Percentiles rank a stretch among this genome's conserved stretches.
Conservation (phyloP, 2,329 filamentous ascomycete species). For the Plectosphaerella plurivora region DNA sequence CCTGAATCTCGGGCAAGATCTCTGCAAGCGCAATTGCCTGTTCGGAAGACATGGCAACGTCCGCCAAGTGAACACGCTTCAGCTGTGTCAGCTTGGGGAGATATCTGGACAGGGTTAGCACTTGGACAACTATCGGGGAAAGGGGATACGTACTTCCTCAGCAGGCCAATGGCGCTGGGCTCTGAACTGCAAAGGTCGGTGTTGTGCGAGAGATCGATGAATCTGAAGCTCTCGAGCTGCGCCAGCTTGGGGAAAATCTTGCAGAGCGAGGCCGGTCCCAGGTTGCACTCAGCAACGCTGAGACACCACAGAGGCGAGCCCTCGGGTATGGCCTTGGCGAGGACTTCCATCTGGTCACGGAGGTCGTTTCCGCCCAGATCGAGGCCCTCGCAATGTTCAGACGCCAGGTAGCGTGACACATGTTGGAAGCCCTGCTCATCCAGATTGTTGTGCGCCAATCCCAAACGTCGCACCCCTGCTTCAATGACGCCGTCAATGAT, state of each 20-base stretch:
- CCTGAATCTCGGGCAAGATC: conserved; percentile 76
- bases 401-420: conserved; percentile 70
- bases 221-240: conserved; percentile 69
- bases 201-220: conserved; percentile 91
- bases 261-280: conserved; percentile 68
- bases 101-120: conserved; percentile 41
- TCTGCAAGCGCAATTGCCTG: conserved; percentile 90
- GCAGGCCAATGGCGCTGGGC: conserved; percentile 67
- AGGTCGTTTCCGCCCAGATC: conserved; percentile 85
- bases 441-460: conserved; percentile 78
- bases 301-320: conserved; percentile 69
- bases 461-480: conserved; percentile 73
- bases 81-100: conserved; percentile 73
- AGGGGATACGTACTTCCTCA: conserved; percentile 62
- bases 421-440: conserved; percentile 70
- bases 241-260: conserved; percentile 70
- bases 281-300: conserved; percentile 79
- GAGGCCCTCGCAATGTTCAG: conserved; percentile 77
- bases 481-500: conserved; percentile 80
- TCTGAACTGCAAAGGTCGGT: conserved; percentile 69
- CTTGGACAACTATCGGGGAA: not conserved
- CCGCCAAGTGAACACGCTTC: conserved; percentile 80
- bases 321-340: conserved; percentile 48
- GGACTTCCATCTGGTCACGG: conserved; percentile 45
- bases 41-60: conserved; percentile 78